Conservation (phyloP, 768 basidiomycete species). For the Cystobasidium ongulense region DNA sequence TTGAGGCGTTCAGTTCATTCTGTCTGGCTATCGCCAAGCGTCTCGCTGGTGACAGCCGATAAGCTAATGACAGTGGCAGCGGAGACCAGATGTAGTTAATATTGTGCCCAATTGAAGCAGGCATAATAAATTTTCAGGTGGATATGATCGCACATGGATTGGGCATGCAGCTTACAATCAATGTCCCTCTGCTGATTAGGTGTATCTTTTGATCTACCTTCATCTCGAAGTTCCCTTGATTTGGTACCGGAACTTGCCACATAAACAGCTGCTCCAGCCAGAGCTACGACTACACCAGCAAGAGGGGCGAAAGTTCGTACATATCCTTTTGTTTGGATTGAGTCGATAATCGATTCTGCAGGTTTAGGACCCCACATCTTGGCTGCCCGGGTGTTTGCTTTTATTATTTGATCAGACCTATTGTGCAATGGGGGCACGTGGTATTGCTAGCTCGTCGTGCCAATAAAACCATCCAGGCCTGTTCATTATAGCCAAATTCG, state of each 20-base stretch:
- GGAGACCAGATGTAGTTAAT: too few species aligned
- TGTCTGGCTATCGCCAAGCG: background rate
- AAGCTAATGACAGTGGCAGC: background rate
- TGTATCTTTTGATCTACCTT: background rate
- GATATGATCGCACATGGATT: too few species aligned
- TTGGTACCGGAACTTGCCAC: background rate
- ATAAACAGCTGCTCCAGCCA: background rate
- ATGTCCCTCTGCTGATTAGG: background rate
- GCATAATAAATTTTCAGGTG: too few species aligned
- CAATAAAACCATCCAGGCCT: too few species aligned
- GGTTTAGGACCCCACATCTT: background rate
- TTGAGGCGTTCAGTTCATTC: background rate
- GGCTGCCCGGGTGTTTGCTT: too few species aligned
- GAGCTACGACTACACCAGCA: background rate
- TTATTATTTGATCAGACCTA: too few species aligned
- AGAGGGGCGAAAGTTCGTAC: background rate
- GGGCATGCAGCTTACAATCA: too few species aligned
- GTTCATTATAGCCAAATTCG: too few species aligned
- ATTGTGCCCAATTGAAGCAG: too few species aligned
- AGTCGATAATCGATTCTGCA: background rate
- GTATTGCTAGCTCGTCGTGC: too few species aligned
- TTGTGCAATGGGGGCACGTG: too few species aligned
- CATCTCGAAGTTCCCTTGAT: background rate
- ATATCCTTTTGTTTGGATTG: background rate
- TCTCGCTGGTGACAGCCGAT: background rate